Conservation (phyloP, 2,329 filamentous ascomycete genomes). For the Trichoderma pleuroti region DNA sequence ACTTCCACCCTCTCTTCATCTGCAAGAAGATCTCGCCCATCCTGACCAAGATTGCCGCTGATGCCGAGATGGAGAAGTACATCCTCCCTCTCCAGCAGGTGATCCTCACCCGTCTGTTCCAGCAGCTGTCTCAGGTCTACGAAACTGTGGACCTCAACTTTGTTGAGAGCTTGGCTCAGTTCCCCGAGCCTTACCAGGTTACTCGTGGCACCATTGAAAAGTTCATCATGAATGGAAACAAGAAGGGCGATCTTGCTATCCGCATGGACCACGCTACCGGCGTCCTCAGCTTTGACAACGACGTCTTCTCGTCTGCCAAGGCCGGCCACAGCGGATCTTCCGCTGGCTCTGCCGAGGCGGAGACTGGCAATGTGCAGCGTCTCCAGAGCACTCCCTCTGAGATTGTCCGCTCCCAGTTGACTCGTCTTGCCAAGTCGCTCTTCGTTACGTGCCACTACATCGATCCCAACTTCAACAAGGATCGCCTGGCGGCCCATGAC, state of each 20-base stretch:
- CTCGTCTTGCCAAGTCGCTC: conserved; percentile 83
- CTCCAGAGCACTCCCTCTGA: conserved; percentile 97
- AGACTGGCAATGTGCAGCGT: conserved; percentile 81
- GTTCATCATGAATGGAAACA: conserved; percentile 99
- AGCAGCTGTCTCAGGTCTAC: conserved; percentile 98
- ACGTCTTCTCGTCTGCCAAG: conserved; percentile 97
- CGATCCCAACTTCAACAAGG: conserved; percentile 82
- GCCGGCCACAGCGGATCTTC: conserved; percentile 80
- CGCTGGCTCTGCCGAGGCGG: conserved; percentile 82
- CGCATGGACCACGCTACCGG: conserved; percentile 94
- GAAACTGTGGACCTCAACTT: conserved; percentile 95
- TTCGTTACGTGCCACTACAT: conserved; percentile 96
- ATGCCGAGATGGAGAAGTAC: conserved; percentile 96
- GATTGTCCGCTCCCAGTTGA: conserved; percentile 92
- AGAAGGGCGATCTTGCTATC: conserved; percentile 97
- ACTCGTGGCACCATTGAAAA: conserved; percentile 90
- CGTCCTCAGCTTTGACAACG: conserved; percentile 93
- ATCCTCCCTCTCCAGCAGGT: conserved; percentile 95
- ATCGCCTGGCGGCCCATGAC: conserved; percentile 73
- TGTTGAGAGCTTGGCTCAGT: conserved; percentile 88
- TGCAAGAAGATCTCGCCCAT: conserved; percentile 99
- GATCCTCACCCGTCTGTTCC: conserved; percentile 95
- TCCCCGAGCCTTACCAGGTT: conserved; percentile 95
- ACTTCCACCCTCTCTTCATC: conserved; percentile 97
- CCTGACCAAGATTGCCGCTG: conserved; percentile 84